Evolutionary conservation across 2,329 filamentous ascomycete species (phyloP), one percentile per base, ranked within the genome.

Genomic region (Zopfia rhizophila): DNA sequence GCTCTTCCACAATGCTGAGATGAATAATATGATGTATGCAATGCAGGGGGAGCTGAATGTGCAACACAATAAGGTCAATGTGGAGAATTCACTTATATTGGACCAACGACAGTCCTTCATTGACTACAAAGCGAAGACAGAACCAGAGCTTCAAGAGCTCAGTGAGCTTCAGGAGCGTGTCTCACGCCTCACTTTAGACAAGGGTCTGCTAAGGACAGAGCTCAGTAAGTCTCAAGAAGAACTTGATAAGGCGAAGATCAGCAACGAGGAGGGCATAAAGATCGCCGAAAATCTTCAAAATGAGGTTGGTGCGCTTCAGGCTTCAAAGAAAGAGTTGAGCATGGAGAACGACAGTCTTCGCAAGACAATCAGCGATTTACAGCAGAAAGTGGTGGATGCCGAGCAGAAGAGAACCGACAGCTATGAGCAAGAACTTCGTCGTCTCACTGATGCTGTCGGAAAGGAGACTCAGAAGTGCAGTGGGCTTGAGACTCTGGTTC

Each of bases 151-250:
- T 6, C 48, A 61, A 24, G 50, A 65, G 17, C 23, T 62, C 10
- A 48, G 47, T 3, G 53, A 55, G 7, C 46, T 66, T 7, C 48
- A 60, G 13, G 65, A 65, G 39, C 55, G 53, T 4, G 31, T 58
- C 3, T 65, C 65, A 12, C 60, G 65, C 13, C 51, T 69, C 8
- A 61, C 52, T 2, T 54, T 70, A 2, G 62, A 66, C 30, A 64
- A 64, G 19, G 63, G 62, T 27, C 53, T 63, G 19, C 53, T 68
- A 12, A 53, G 48, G 12, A 53, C 47, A 5, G 65, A 69, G 48
- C 35, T 68, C 1, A 56, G 61, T 24, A 58, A 48, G 8, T 53
- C 47, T 25, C 45, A 46, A 14, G 28, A 55, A 18, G 36, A 61
- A 13, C 31, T 65, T 13, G 47, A 56, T 21, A 27, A 53, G 19